Evolutionary conservation across 345 rosid genomes (phyloP), one percentile per base, ranked within the genome.

Genomic region (Bruguiera gymnorhiza): DNA sequence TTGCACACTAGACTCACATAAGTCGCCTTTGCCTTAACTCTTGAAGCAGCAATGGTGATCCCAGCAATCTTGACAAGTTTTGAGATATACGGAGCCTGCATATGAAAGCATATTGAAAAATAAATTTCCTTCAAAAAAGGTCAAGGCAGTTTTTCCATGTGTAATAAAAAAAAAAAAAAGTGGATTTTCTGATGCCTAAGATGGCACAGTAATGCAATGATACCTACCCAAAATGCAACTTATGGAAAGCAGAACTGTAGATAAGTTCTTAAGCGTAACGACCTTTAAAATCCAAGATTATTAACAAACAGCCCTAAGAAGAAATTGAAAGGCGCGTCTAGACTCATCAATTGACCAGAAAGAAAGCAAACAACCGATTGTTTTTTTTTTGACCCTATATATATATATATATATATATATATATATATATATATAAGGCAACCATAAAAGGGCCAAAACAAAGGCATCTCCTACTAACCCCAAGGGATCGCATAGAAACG

Each of bases 11-110:
- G 69, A 79, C 85, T 87, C 59, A 95, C 96, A 64, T 88, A 86
- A 63, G 95, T 95, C 5, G 99, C 96, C 75, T 92, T 92, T 21
- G 97, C 99, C 84, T 92, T 95, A 20, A 91, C 87, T 72, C 97
- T 87, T 16, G 99, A 95, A 80, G 99, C 99, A 69, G 97, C 87
- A 72, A 95, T 92, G 27, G 97, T 87, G 52, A 92, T 95, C 74
- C 99, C 99, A 65, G 92, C 73, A 67, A 95, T 90, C 80, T 90
- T 95, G 24, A 95, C 87, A 71, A 95, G 72, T 67, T 87, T 95
- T 4, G 97, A 95, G 13, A 95, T 95, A 76, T 81, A 88, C 53
- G 84, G 92, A 37, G 99, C 97, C 99, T 95, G 69, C 24, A 8
- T 43, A 70, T 53, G 63, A 75, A 73, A 46, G 51, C 39, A 19